Base-by-base conservation (phyloP, 768 basidiomycete genomes). In the Lyophyllum atratum region DNA sequence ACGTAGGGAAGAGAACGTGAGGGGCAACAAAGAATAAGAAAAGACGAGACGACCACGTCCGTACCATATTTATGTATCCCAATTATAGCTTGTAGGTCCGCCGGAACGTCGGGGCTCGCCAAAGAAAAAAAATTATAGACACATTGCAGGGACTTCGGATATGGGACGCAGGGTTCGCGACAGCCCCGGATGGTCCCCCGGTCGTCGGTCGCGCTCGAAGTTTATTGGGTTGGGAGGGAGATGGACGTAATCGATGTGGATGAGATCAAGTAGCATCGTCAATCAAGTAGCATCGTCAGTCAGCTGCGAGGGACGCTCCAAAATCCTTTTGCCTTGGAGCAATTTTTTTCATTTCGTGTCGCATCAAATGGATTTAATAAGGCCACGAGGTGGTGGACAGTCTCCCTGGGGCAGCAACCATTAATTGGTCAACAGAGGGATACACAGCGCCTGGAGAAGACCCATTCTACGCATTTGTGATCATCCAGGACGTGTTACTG, bases 351-450 rank as follows among this genome's bases (percentile, higher is more conserved):
- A 24, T 51, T 55, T 34, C 45, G 24, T 29, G 47, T 55, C 21
- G 45, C 53, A 58, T 61, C 59, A 64, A 57, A 57, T 59, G 63
- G 60, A 61, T 5, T 6, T 12, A 48, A 53, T 62, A 56, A 58
- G 12, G 53, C 60, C 60, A 64, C 54, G 58, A 64, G 63, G 60
- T 58, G 19, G 33, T 47, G 52, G 49, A 53, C 48, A 52, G 49
- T 54, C 45, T 44, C 50, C 59, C 52, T 46, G 56, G 51, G 52
- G 54, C 54, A 26, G 33, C 26, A 31, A 24, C 55, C 51, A 49
- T 29, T 49, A 19, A 43, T 51, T 28, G 4, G 34, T 9, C 34
- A 37, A 15, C 4, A 37, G 6, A 15, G 12, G 8, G 12, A 37
- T 15, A 12, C 31, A 6, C 12, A 6, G 12, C 4, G 34, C 34